Base-by-base conservation (phyloP, 306 rosid genomes). In the Sindora glabra region DNA sequence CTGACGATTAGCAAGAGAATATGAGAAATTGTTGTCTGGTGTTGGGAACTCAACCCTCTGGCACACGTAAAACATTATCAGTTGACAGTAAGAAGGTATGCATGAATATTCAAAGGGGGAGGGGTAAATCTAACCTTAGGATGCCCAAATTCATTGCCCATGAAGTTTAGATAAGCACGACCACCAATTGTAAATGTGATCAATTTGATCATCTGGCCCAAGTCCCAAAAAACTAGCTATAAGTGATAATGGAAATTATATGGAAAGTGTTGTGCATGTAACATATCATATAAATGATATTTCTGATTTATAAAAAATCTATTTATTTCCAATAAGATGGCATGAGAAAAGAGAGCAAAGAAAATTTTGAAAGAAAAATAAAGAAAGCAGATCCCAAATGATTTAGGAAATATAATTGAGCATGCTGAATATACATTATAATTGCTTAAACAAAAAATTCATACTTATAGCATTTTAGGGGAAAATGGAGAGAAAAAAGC, bases 111-210 rank as follows among this genome's bases (percentile, higher is more conserved):
- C n/a, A 19, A 39, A 38, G 65, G 4, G 18, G 58, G 62, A 21
- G 4, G 18, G 58, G 62, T 23, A 48, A 62, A 45, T 25, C 76
- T 78, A 53, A 86, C 98, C 95, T 86, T 74, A 56, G 96, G 95
- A 81, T 92, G 98, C 65, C 90, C 98, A 72, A 88, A 92, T 74
- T 92, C 98, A 76, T 88, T 92, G 69, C 98, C 98, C 90, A 88
- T 91, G 90, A 91, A 92, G 78, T 86, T 92, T 62, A 92, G 78
- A 73, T 88, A 92, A 17, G 98, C 98, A 48, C 45, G 79, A 27
- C 95, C 88, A 58, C 95, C 85, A 42, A 74, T 78, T 42, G 98
- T 69, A 48, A 83, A 83, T 0, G 96, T 88, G 72, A 88, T 88
- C 72, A 86, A 68, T 81, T 85, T 81, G 73, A 92, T 88, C 82